Base-by-base conservation (phyloP, 805 yeast genomes). In the Starmerella khaoyaiensis region DNA sequence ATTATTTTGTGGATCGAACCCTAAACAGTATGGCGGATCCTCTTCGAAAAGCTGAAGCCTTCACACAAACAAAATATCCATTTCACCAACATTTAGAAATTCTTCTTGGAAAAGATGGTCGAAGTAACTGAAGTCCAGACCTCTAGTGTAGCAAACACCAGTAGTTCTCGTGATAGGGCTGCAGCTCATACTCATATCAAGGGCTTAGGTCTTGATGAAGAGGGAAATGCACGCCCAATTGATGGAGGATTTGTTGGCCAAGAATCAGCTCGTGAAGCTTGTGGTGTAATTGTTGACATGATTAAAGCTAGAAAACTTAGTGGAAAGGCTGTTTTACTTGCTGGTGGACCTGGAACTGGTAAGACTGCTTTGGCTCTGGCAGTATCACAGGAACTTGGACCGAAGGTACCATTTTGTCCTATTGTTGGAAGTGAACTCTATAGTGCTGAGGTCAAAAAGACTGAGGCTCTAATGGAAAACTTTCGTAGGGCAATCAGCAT, bases 291-390 rank as follows among this genome's bases (percentile, higher is more conserved):
- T 45, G 93, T 87, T 27, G 96, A 90, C 60, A 67, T 90, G 61
- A 83, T 90, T 63, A 86, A 84, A 61, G 76, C 81, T 22, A 83
- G 82, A 52, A 82, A 77, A 59, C 79, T 90, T 77, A 79, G 93
- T 35, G 98, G 98, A 21, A 80, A 87, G 54, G 97, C 95, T n/a
- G 75, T 90, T 35, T 62, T 90, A 42, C 68, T 90, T 37, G 97
- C 98, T 1, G 98, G 98, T 36, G 93, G 94, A 5, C 97, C 98
- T 8, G 95, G 97, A 0, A 87, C 97, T 5, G 98, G 98, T 56
- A 90, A 90, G 58, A 90, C 98, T 3, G 98, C 98, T 1, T 69
- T 90, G 52, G 97, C 97, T 0, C 68, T 90, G 52, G 98, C 96
- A 1, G 76, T 90, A 39, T 82, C 96, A 3, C 97, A 90, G 58